A percentile compares a stretch with the other conserved stretches of the same genome.
Conservation (phyloP, 176 grass and related monocot species). For the Saccharum officinarum region DNA sequence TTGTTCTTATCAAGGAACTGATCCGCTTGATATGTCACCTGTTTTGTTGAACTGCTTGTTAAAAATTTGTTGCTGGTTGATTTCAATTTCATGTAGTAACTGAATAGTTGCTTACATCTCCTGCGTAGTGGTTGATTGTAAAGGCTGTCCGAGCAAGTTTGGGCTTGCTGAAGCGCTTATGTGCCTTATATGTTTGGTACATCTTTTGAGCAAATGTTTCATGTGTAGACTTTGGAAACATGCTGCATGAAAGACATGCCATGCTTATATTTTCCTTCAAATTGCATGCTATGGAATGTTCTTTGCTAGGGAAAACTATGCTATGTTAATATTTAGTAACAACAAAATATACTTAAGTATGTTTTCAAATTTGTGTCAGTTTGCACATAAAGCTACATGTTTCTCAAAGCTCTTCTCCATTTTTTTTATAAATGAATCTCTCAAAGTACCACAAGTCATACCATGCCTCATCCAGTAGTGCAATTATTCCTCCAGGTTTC, state of each 20-base stretch:
- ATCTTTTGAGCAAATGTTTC: constrained; percentile 98
- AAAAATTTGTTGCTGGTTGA: not conserved
- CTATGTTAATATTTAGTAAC: constrained; percentile 7
- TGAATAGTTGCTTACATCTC: constrained; percentile 80
- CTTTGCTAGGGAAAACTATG: constrained; percentile 31
- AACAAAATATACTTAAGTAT: not conserved
- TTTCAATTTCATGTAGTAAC: constrained; percentile 19
- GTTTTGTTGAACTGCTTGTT: constrained; percentile 30
- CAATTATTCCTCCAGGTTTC: constrained; percentile 99
- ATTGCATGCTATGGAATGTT: constrained; percentile 8
- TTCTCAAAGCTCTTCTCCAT: constrained; percentile 17
- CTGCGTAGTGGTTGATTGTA: constrained; percentile 94
- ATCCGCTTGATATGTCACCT: constrained; percentile 96
- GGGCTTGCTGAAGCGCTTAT: constrained; percentile 91
- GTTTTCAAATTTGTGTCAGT: constrained; percentile 5
- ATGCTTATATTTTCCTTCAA: constrained; percentile 11
- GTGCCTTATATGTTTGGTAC: constrained; percentile 94
- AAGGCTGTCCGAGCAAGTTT: constrained; percentile 92
- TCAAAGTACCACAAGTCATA: constrained; percentile 31
- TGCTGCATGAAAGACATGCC: constrained; percentile 53
- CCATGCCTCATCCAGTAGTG: constrained; percentile 98
- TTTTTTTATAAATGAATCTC: not conserved
- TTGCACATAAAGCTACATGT: constrained; percentile 20
- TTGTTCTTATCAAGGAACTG: constrained; percentile 98
- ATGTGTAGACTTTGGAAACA: constrained; percentile 98